A percentile compares a stretch with the other conserved stretches of the same genome.
phyloP scores from a whole-genome alignment of 1,284 basidiomycete genomes.

The Neolentinus lepideus region DNA sequence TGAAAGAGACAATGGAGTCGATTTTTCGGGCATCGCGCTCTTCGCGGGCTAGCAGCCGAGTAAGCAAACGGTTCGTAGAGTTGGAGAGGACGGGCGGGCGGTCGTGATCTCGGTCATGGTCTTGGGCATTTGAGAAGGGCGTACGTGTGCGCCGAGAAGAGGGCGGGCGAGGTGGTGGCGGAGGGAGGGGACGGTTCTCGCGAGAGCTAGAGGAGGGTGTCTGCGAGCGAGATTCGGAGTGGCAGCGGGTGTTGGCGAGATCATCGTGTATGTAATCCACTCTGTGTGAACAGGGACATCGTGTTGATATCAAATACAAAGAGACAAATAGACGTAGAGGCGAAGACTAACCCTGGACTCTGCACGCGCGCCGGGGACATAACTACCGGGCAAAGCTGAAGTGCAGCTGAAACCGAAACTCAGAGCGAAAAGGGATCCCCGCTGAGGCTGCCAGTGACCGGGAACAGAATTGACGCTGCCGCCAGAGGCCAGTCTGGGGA shows the following conservation, averaged over 20 bases:
- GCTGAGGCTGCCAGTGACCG: too few species aligned
- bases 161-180: not conserved
- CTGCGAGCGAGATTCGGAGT: not conserved
- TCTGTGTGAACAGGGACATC: not conserved
- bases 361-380: not conserved
- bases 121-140: not conserved
- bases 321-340: too few species aligned
- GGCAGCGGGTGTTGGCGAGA: not conserved
- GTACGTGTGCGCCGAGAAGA: not conserved
- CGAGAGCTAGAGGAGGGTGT: not conserved
- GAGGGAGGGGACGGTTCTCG: not conserved
- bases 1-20: slow-evolving; percentile 28
- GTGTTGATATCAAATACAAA: not conserved
- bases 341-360: not conserved
- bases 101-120: not conserved
- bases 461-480: too few species aligned
- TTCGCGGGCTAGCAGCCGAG: slow-evolving; percentile 20
- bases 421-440: too few species aligned
- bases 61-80: not conserved
- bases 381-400: too few species aligned
- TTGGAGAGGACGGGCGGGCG: not conserved
- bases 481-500: not conserved
- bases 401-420: too few species aligned
- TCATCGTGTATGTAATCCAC: not conserved
- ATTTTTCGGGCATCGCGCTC: slow-evolving; percentile 30